These are phyloP conservation scores for Carpinus viminea DNA, from an alignment of 306 rosid species.

Conservation along the genomic window DNA sequence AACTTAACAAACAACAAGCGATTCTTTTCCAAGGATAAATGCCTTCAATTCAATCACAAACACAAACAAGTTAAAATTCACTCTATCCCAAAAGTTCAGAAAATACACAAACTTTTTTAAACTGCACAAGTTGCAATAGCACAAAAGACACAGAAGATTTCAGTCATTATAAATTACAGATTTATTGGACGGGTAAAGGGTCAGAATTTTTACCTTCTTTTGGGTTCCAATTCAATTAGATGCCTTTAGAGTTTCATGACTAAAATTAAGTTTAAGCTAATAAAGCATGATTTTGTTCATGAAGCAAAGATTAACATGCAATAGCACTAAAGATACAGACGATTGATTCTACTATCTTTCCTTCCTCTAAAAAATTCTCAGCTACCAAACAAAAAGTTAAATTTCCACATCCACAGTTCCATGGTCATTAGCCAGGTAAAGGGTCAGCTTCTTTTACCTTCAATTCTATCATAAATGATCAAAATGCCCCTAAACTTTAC, in stretches of 20 bases:
- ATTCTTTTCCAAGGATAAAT: slow-evolving; percentile 89
- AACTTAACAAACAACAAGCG: slow-evolving; percentile 69
- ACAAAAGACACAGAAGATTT: background rate
- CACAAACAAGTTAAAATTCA: background rate
- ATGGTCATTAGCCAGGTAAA: slow-evolving; percentile 1
- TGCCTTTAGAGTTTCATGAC: background rate
- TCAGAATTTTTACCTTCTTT: background rate
- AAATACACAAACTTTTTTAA: background rate
- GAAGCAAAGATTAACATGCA: background rate
- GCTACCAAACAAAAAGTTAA: slow-evolving; percentile 9
- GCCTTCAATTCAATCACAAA: slow-evolving; percentile 56
- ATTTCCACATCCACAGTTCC: slow-evolving; percentile 2
- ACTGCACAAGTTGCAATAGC: background rate
- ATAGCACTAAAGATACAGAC: background rate
- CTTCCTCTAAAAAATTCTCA: slow-evolving; percentile 9
- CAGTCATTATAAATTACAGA: slow-evolving; percentile 2
- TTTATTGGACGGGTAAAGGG: slow-evolving; percentile 4
- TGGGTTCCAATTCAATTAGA: background rate
- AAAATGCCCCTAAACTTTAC: background rate
- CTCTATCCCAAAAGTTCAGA: background rate
- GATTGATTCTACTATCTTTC: background rate
- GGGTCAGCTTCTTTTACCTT: background rate
- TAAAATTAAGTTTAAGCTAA: background rate
- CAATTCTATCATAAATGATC: background rate
- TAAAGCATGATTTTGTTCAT: background rate